These are phyloP conservation scores for Eucalyptus cloeziana DNA, from an alignment of 345 rosid genomes.

Conservation along the genomic window DNA sequence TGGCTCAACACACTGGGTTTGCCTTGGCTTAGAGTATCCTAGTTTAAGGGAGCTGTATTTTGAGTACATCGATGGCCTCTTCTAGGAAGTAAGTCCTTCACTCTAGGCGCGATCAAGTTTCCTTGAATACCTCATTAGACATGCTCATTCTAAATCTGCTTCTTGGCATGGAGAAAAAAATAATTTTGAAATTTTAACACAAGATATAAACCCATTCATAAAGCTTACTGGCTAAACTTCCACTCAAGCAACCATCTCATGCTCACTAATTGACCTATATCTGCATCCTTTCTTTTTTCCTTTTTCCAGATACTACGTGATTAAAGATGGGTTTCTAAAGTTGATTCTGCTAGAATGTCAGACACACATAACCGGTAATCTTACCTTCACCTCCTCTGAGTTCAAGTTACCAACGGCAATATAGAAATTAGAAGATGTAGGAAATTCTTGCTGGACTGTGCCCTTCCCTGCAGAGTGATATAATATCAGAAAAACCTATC, in stretches of 20 bases:
- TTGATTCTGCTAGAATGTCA: not conserved
- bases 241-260: not conserved
- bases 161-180: not conserved
- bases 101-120: not conserved
- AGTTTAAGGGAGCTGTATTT: not conserved
- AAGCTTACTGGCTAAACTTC: not conserved
- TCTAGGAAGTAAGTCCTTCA: not conserved
- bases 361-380: not conserved
- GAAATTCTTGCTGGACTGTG: constrained; percentile 25
- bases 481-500: not conserved
- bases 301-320: not conserved
- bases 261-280: not conserved
- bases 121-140: not conserved
- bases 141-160: not conserved
- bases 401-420: constrained; percentile 41
- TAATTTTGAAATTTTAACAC: not conserved
- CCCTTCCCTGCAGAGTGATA: constrained; percentile 31
- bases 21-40: not conserved
- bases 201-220: not conserved
- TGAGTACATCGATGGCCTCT: not conserved
- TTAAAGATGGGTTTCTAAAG: not conserved
- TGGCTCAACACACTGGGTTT: not conserved
- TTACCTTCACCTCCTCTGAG: constrained; percentile 43
- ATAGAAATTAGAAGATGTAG: constrained; percentile 23
- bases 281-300: not conserved